Conservation (phyloP, 352 stramenopile species). For the Pythium rishiriense region DNA sequence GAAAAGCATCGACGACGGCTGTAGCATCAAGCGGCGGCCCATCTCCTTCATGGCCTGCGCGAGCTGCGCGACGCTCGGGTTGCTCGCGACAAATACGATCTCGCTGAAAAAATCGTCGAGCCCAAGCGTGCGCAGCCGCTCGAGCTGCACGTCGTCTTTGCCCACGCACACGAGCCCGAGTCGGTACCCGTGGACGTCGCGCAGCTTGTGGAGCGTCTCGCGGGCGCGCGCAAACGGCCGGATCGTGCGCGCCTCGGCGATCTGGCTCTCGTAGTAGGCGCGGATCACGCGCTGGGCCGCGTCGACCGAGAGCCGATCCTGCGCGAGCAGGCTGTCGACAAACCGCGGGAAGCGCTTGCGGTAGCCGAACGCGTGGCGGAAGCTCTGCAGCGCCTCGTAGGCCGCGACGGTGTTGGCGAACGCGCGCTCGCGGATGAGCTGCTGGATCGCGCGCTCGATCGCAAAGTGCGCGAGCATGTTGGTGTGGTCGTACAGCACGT, state of each 20-base stretch:
- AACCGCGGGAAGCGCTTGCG: constrained; percentile 85
- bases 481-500: constrained; percentile 87
- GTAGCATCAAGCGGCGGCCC: constrained; percentile 51
- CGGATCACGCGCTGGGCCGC: constrained; percentile 62
- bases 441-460: constrained; percentile 72
- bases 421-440: constrained; percentile 65
- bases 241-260: constrained; percentile 67
- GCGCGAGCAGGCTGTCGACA: constrained; percentile 67
- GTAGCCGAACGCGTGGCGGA: constrained; percentile 81
- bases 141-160: constrained; percentile 70
- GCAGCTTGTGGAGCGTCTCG: constrained; percentile 56
- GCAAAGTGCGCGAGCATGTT: constrained; percentile 77
- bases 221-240: constrained; percentile 54
- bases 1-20: constrained; percentile 77
- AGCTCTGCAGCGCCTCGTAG: constrained; percentile 74
- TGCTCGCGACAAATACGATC: constrained; percentile 65
- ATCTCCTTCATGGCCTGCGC: constrained; percentile 78
- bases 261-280: constrained; percentile 82
- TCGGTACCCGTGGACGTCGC: constrained; percentile 46
- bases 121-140: constrained; percentile 66
- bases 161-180: constrained; percentile 77
- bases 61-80: constrained; percentile 63
- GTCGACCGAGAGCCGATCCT: constrained; percentile 40
- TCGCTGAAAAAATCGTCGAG: constrained; percentile 67
- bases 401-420: constrained; percentile 68